Base-by-base conservation (phyloP, 83 land plant genomes). In the Thuja plicata region DNA sequence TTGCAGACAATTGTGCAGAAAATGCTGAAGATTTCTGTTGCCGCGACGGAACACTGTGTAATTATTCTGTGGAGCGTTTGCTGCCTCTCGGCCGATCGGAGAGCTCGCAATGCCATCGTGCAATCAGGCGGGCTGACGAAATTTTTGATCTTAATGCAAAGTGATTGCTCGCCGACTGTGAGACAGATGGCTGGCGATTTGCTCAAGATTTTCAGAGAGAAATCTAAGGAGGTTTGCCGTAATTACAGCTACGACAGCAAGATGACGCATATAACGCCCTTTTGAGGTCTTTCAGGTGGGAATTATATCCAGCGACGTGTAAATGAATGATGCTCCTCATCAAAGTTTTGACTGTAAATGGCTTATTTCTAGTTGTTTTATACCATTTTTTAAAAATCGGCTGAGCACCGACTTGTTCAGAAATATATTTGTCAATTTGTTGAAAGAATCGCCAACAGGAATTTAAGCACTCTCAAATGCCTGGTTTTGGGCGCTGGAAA, bases 61-160 rank as follows among this genome's bases (percentile, higher is more conserved):
- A 90, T 91, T 76, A 92, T 93, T 55, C 89, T 96, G 81, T 96
- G 97, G 97, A 90, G 90, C 88, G 88, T 96, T 12, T 96, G 97
- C 88, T 89, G 85, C 87, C 48, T 89, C 76, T 92, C 86, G 81
- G 8, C 92, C 19, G 94, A 94, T 79, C 41, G 86, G 84, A 70
- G 87, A 41, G 95, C 92, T 80, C 87, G 40, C 86, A 92, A 91
- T 87, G 89, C 90, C 71, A 92, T 91, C 89, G 81, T 89, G 85
- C 35, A 50, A 85, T 82, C 86, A 66, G 89, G 91, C 35, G 95
- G 93, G 17, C 2, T 90, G 87, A 87, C 96, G 50, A 95, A 93
- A 90, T 66, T 95, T 15, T 38, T 95, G 93, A 50, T 95, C 87
- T 66, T 95, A 88, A 89, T 95, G 92, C 97, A 95, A 90, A 94